Conservation (phyloP, 2,329 filamentous ascomycete genomes). For the Raffaelea arxii region DNA sequence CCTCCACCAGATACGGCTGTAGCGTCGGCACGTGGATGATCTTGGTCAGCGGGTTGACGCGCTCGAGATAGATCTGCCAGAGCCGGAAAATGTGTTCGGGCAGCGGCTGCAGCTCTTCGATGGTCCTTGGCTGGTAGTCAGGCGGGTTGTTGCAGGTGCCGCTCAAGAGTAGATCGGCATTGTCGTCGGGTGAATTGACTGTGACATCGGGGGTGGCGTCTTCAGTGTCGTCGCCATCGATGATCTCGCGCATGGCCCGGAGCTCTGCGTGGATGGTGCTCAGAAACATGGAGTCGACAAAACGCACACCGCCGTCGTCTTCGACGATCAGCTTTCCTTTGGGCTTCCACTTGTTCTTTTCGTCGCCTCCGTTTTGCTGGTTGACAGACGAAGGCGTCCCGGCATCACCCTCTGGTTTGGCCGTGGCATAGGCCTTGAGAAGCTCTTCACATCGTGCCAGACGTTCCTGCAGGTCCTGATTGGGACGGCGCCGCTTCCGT, state of each 20-base stretch:
- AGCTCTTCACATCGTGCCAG: constrained; percentile 49
- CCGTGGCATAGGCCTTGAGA: constrained; percentile 44
- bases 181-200: constrained; percentile 36
- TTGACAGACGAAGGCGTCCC: constrained; percentile 12
- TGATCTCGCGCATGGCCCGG: constrained; percentile 48
- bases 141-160: neutral
- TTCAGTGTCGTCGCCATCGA: constrained; percentile 44
- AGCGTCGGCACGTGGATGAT: constrained; percentile 62
- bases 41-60: constrained; percentile 67
- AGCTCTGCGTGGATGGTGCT: constrained; percentile 48
- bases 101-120: constrained; percentile 50
- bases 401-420: constrained; percentile 14
- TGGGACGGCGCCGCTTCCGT: constrained; percentile 48
- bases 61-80: constrained; percentile 66
- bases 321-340: constrained; percentile 44
- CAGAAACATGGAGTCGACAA: constrained; percentile 48
- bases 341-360: constrained; percentile 29
- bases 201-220: constrained; percentile 31
- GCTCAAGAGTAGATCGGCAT: constrained; percentile 39
- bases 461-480: constrained; percentile 52
- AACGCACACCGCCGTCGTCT: constrained; percentile 44
- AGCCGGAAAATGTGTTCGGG: constrained; percentile 58
- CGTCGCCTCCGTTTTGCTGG: constrained; percentile 18
- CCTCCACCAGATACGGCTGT: constrained; percentile 55
- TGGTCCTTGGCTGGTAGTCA: constrained; percentile 22